Percentiles rank a stretch among this genome's conserved stretches.
Conservation (phyloP, 441 rosid species). For the Kokia cookei region DNA sequence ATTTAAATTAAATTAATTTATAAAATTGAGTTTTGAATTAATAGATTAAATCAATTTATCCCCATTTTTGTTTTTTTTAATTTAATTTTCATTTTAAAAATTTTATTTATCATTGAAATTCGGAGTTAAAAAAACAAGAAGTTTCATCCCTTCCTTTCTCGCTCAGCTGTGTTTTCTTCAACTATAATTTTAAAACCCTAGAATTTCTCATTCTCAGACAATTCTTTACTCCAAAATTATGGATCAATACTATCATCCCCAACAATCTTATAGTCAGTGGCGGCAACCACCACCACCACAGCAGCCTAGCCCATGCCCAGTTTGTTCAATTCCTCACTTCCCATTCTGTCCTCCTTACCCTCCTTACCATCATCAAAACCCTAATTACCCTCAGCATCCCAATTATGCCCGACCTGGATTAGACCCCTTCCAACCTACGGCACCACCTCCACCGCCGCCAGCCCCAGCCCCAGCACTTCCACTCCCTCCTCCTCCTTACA, state of each 20-base stretch:
- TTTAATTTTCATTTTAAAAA: too few species aligned
- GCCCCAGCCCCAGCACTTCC: slow-evolving; percentile 2
- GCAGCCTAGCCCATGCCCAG: slow-evolving; percentile 47
- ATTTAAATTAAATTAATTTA: too few species aligned
- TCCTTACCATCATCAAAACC: slow-evolving; percentile 28
- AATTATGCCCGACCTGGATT: slow-evolving; percentile 33
- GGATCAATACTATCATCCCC: slow-evolving; percentile 38
- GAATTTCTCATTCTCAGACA: background rate
- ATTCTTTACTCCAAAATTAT: background rate
- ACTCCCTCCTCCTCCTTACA: slow-evolving; percentile 2
- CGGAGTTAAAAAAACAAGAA: background rate
- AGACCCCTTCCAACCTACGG: slow-evolving; percentile 23
- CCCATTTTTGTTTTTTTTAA: too few species aligned
- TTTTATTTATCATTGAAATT: background rate
- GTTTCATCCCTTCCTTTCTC: background rate
- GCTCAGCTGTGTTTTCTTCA: background rate
- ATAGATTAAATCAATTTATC: too few species aligned
- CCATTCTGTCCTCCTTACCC: slow-evolving; percentile 69
- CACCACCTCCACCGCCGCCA: background rate
- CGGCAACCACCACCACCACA: slow-evolving; percentile 34
- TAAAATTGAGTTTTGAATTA: too few species aligned
- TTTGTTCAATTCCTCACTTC: slow-evolving; percentile 58
- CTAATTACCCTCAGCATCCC: slow-evolving; percentile 27
- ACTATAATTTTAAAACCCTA: background rate
- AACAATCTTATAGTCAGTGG: slow-evolving; percentile 60